Evolutionary conservation across 1,284 basidiomycete genomes (phyloP).

Genomic region (Trichosporon ovoides): DNA sequence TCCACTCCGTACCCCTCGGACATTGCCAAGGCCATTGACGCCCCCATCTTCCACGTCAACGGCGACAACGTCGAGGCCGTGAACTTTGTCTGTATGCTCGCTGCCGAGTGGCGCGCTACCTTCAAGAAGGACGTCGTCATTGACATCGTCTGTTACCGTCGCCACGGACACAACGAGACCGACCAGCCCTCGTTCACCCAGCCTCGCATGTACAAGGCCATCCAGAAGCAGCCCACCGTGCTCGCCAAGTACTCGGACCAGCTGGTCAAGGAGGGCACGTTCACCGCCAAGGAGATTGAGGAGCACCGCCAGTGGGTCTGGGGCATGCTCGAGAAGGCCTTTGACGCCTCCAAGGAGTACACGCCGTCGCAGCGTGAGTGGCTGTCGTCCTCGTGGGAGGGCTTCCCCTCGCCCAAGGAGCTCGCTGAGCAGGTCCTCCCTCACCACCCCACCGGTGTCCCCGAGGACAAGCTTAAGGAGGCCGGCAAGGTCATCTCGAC

Average conservation of each 20-base stretch:
- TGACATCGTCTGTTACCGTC: conserved; percentile 98
- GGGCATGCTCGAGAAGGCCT: conserved; percentile 95
- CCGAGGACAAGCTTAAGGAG: conserved; percentile 70
- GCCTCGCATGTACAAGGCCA: conserved; percentile 97
- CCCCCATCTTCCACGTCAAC: conserved; percentile 99
- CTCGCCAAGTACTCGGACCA: conserved; percentile 88
- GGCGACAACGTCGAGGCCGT: conserved; percentile 98
- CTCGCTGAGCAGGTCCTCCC: conserved; percentile 88
- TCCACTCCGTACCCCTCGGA: conserved; percentile 99
- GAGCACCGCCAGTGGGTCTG: conserved; percentile 99
- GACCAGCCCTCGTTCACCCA: conserved; percentile 99
- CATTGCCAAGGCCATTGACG: conserved; percentile 96
- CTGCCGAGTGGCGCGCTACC: conserved; percentile 95
- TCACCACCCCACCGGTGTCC: conserved; percentile 77
- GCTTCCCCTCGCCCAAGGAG: conserved; percentile 96
- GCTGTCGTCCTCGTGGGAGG: conserved; percentile 96
- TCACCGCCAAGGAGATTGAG: conserved; percentile 93
- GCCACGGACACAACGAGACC: conserved; percentile 98
- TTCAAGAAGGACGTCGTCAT: conserved; percentile 99
- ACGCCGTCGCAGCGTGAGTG: conserved; percentile 89
- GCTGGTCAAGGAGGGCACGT: conserved; percentile 84
- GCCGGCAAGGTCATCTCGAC: conserved; percentile 81
- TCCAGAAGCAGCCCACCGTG: conserved; percentile 88
- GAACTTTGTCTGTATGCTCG: conserved; percentile 95
- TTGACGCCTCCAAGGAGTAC: conserved; percentile 86